Evolutionary conservation across 345 rosid genomes (phyloP), one percentile per base, ranked within the genome.

Genomic region (Pelargonium nanum): DNA sequence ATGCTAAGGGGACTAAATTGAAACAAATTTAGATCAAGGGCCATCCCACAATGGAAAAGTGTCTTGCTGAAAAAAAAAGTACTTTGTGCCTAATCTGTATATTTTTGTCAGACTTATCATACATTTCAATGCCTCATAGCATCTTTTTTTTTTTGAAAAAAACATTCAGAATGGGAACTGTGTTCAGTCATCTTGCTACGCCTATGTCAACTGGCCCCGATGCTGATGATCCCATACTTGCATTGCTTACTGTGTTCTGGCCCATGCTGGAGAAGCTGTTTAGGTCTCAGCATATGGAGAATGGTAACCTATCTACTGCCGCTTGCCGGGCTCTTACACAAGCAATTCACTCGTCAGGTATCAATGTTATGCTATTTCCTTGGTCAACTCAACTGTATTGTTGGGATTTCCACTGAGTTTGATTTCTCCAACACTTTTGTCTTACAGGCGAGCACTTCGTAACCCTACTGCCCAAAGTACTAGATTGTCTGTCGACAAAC

Each of bases 311-410:
- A 69, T 82, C 98, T 28, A 55, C 80, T 8, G 95, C 95, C 66
- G 95, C 96, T 68, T 86, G 96, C 61, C 87, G 93, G 68, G 95
- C 95, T 66, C 95, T 92, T 66, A 83, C 95, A 22, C 78, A 80
- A 45, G 95, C 98, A n/a, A 80, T 92, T 77, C 98, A 82, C 61
- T 92, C 95, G 0, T 89, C 88, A 71, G 95, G 96, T 92, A 75
- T 70, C 66, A 26, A 0, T 58, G 23, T 21, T 7, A 17, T 57
- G n/a, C 4, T 19, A 12, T 30, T 45, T 26, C 10, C 51, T 54
- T 22, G 22, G 7, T 22, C 24, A 40, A 15, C 28, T 24, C 24
- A 6, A 10, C 19, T 10, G 24, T 56, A 7, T 4, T 24, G 22
- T 9, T 55, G 28, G 25, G 32, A 15, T 19, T 55, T 12, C 17